These are phyloP conservation scores for Aspergillus persii DNA, from an alignment of 2,329 filamentous ascomycete species.

Conservation along the genomic window DNA sequence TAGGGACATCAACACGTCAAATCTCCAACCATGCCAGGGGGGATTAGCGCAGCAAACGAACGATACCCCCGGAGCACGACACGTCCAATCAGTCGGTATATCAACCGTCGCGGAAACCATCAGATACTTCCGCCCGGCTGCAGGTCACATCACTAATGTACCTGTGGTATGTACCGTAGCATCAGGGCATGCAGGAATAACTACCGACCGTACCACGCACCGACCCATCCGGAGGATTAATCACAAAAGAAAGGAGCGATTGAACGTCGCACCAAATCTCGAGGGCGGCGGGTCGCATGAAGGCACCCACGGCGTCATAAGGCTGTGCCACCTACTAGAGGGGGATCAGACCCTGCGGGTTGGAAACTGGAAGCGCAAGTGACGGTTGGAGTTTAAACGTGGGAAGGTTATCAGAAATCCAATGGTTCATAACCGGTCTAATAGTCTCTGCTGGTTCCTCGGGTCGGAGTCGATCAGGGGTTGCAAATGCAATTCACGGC, in stretches of 20 bases:
- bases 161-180: too few species aligned
- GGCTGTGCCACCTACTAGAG: neutral
- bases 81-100: neutral
- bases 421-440: too few species aligned
- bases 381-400: too few species aligned
- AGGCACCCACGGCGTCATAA: neutral
- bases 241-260: neutral
- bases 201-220: neutral
- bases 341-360: neutral
- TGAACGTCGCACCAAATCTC: neutral
- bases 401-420: too few species aligned
- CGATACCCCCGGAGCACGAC: neutral
- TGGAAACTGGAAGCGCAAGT: neutral
- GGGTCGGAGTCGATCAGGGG: neutral
- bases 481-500: neutral
- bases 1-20: too few species aligned
- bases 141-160: neutral
- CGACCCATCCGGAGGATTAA: neutral
- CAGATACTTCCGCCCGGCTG: neutral
- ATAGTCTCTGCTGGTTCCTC: neutral
- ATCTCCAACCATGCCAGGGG: too few species aligned
- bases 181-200: neutral
- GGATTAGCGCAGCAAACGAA: neutral
- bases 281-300: constrained; percentile 2
- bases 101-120: neutral